phyloP scores from a whole-genome alignment of 805 yeast species.

The Suhomyces faveliae region DNA sequence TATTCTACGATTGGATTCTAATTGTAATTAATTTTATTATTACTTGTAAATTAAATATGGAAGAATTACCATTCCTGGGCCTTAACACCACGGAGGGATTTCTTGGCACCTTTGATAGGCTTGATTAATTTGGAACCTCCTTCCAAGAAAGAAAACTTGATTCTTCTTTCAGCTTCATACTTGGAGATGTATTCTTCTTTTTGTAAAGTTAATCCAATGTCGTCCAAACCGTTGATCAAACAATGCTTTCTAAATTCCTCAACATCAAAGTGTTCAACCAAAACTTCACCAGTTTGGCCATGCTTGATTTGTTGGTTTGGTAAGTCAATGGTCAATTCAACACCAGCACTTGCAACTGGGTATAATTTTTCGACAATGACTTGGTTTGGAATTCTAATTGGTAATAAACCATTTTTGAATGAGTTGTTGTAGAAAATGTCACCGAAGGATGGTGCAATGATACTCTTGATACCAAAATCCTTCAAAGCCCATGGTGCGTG shows the following conservation, averaged over 20 bases:
- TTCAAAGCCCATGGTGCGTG: constrained; percentile 99
- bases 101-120: constrained; percentile 69
- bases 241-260: constrained; percentile 95
- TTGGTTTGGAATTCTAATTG: constrained; percentile 85
- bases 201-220: constrained; percentile 91
- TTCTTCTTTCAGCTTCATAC: constrained; percentile 76
- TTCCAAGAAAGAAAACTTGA: constrained; percentile 86
- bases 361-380: constrained; percentile 67
- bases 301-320: constrained; percentile 79
- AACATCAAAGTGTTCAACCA: constrained; percentile 80
- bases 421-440: constrained; percentile 98
- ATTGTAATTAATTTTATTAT: not conserved
- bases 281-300: constrained; percentile 58
- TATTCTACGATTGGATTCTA: no score
- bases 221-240: constrained; percentile 91
- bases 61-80: constrained; percentile 69
- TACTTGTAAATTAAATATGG: not conserved
- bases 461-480: constrained; percentile 93
- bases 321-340: constrained; percentile 73
- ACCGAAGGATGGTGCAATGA: constrained; percentile 97
- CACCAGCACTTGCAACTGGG: constrained; percentile 78
- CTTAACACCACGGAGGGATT: constrained; percentile 60
- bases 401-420: constrained; percentile 91
- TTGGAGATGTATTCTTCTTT: constrained; percentile 73
- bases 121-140: constrained; percentile 71